Percentiles rank a stretch among this genome's conserved stretches.
These are phyloP conservation scores for Acer negundo DNA, from an alignment of 345 rosid species.

Conservation along the genomic window DNA sequence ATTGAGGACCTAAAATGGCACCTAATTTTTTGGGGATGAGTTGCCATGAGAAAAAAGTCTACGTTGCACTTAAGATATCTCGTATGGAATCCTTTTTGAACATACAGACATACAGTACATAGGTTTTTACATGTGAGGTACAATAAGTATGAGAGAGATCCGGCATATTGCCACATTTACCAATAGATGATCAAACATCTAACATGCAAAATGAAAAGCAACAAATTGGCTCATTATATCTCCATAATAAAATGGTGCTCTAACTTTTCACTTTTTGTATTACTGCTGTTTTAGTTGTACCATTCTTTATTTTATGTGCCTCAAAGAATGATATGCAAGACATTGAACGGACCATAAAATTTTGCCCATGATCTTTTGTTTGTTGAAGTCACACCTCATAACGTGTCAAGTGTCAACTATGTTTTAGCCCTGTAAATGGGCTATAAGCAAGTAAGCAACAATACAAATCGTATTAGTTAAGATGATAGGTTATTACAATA, in stretches of 20 bases:
- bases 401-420: background rate
- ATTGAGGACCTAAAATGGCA: conserved; percentile 2
- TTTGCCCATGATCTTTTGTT: background rate
- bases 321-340: background rate
- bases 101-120: no score
- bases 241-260: background rate
- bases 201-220: background rate
- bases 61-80: conserved; percentile 2
- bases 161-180: background rate
- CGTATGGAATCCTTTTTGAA: background rate
- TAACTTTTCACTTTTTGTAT: background rate
- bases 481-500: background rate
- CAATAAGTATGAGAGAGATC: background rate
- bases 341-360: background rate
- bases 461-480: background rate
- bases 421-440: background rate
- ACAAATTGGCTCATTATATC: background rate
- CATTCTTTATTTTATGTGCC: background rate
- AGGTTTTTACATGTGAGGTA: background rate
- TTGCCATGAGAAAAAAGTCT: conserved; percentile 2
- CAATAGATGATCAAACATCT: background rate
- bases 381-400: conserved; percentile 2
- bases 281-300: background rate
- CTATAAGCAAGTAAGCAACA: background rate
- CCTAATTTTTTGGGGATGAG: background rate